A percentile compares a stretch with the other conserved stretches of the same genome.
Conservation (phyloP, 345 rosid genomes). For the Luvunga scandens region DNA sequence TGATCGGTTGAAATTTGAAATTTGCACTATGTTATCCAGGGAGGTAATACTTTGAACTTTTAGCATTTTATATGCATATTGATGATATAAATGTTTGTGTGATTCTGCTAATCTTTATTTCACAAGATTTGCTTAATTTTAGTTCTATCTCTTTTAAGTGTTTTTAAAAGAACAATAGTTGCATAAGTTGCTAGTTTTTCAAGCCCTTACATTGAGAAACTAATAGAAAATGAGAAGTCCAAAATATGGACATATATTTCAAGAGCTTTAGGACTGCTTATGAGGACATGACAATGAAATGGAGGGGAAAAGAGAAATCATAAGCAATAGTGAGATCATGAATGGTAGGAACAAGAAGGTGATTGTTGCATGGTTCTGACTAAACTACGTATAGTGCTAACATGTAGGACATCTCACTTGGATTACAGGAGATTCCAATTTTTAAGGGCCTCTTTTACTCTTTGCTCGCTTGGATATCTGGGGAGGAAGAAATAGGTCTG, state of each 20-base stretch:
- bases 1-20: conserved; percentile 79
- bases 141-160: neutral
- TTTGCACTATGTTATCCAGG: conserved; percentile 79
- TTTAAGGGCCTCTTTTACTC: too few species aligned
- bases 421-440: neutral
- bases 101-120: neutral
- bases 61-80: neutral
- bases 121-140: too few species aligned
- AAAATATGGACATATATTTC: neutral
- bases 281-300: neutral
- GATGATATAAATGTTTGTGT: neutral
- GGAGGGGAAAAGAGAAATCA: too few species aligned
- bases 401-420: neutral
- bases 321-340: neutral
- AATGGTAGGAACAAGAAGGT: neutral
- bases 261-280: neutral
- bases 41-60: conserved; percentile 51
- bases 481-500: too few species aligned
- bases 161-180: neutral
- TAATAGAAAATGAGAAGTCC: neutral
- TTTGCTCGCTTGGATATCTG: too few species aligned
- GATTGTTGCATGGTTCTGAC: neutral
- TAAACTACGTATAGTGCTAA: too few species aligned
- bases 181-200: neutral
- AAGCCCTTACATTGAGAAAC: neutral